Percentiles rank a stretch among this genome's conserved stretches.
These are phyloP conservation scores for Lachancea cidri DNA, from an alignment of 805 yeast genomes.

Conservation along the genomic window DNA sequence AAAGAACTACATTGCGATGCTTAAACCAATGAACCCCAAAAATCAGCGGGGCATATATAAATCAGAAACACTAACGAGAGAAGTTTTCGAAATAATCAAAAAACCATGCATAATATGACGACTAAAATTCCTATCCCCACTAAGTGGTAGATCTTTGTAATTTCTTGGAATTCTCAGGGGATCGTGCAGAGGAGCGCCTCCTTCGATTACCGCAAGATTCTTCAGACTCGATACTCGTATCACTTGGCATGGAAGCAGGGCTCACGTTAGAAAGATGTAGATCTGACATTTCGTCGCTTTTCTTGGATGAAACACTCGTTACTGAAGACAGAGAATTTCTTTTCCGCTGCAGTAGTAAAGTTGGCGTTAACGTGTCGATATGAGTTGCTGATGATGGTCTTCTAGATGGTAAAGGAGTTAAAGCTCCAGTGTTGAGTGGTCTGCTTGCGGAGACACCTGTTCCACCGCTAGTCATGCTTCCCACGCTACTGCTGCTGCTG, in stretches of 20 bases:
- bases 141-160: slow-evolving; percentile 5
- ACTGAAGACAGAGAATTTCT: slow-evolving; percentile 9
- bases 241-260: background rate
- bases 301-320: slow-evolving; percentile 2
- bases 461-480: slow-evolving; percentile 2
- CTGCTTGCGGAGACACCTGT: background rate
- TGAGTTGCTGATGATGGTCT: slow-evolving; percentile 8
- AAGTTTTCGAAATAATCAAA: too few species aligned
- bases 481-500: slow-evolving; percentile 1
- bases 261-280: slow-evolving; percentile 2
- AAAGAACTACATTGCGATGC: background rate
- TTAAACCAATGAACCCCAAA: background rate
- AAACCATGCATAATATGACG: background rate
- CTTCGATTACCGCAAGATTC: slow-evolving; percentile 9
- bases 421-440: background rate
- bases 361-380: slow-evolving; percentile 12
- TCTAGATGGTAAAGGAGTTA: slow-evolving; percentile 1
- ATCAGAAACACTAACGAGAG: background rate
- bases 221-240: background rate
- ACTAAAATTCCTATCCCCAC: background rate
- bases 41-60: background rate
- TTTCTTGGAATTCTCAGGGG: slow-evolving; percentile 7
- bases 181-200: slow-evolving; percentile 9
- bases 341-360: slow-evolving; percentile 10
- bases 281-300: slow-evolving; percentile 5